Evolutionary conservation across 768 basidiomycete species (phyloP).

Genomic region (Xanthoconium purpureum): DNA sequence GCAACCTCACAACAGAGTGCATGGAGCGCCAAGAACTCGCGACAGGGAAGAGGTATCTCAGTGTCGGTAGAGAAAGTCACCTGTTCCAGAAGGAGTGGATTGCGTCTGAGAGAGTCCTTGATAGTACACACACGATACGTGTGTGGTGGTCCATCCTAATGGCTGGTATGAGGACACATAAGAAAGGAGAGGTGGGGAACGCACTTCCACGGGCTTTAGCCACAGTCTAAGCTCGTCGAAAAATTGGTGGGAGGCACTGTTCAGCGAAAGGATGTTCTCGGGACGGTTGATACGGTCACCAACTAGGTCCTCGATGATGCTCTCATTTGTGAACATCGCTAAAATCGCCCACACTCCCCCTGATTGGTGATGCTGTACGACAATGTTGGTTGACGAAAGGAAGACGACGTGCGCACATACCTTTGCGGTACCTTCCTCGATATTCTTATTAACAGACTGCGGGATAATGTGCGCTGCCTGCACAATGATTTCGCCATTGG

Average conservation of each 20-base stretch:
- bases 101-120: background rate
- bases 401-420: background rate
- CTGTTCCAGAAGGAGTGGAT: background rate
- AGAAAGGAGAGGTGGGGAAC: background rate
- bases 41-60: background rate
- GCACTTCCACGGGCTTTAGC: constrained; percentile 2
- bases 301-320: background rate
- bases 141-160: background rate
- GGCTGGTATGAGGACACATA: background rate
- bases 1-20: constrained; percentile 7
- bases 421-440: background rate
- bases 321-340: background rate
- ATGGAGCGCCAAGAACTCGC: background rate
- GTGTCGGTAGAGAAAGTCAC: background rate
- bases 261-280: background rate
- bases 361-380: background rate
- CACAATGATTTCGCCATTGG: background rate
- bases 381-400: background rate
- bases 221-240: constrained; percentile 1
- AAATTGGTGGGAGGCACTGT: background rate
- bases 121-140: background rate
- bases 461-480: constrained; percentile 1
- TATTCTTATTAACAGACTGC: background rate
- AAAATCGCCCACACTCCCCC: background rate
- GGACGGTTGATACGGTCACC: background rate